A percentile compares a stretch with the other conserved stretches of the same genome.
Evolutionary conservation across 495 filamentous ascomycete species (phyloP).

Genomic region (Penicillium parvum): DNA sequence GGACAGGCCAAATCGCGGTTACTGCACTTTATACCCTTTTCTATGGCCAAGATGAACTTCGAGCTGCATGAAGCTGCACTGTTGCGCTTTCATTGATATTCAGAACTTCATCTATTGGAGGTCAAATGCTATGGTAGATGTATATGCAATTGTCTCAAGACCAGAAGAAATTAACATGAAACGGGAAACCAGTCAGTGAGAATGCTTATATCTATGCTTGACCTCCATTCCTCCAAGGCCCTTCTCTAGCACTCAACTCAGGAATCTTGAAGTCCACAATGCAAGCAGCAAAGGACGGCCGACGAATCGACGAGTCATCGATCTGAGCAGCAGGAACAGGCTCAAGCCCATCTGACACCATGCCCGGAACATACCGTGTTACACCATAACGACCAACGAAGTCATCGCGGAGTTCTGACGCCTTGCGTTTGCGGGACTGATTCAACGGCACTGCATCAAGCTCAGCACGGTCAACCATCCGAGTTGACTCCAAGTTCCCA

Average conservation of each 20-base stretch:
- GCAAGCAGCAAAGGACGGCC: conserved; percentile 37
- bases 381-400: conserved; percentile 26
- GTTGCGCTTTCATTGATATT: too few species aligned
- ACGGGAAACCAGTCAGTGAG: too few species aligned
- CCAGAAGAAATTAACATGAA: too few species aligned
- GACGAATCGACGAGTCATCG: conserved; percentile 13
- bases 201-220: not conserved
- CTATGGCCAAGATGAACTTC: too few species aligned
- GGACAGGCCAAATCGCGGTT: too few species aligned
- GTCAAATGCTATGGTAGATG: too few species aligned
- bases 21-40: too few species aligned
- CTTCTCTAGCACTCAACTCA: conserved; percentile 23
- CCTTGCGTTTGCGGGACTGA: conserved; percentile 31
- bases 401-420: conserved; percentile 12
- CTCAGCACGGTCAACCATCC: conserved; percentile 12
- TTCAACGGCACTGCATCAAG: conserved; percentile 1
- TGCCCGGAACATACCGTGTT: conserved; percentile 12
- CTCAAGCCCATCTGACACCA: conserved; percentile 7
- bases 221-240: conserved; percentile 16
- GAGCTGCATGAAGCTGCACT: too few species aligned
- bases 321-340: conserved; percentile 1
- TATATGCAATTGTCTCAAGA: too few species aligned
- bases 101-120: too few species aligned
- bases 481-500: conserved; percentile 24
- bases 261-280: conserved; percentile 42